Evolutionary conservation across 371 early-diverging fungal species (phyloP), one percentile per base, ranked within the genome.

Genomic region (Dinochytrium kinnereticum): DNA sequence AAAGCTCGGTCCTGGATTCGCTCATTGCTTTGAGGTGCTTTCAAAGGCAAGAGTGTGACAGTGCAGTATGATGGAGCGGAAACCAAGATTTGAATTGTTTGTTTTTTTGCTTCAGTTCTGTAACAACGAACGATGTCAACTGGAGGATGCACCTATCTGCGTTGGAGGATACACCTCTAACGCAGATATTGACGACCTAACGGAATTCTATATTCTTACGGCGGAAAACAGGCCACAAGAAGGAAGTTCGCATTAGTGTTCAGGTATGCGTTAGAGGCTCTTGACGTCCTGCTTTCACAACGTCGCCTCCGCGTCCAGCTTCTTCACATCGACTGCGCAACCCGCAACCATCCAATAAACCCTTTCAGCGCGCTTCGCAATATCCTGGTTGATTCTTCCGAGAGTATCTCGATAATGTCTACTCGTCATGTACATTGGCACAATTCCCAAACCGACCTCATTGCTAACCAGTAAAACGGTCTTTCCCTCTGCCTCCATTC

Each of bases 1-100:
- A 78, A 38, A 98, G 88, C 77, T 96, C 96, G 44, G 87, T 91
- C 79, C 97, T 87, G 73, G 90, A 90, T 85, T 92, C 61, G 36
- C 61, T 61, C 61, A 61, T 61, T 3, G 31, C 36, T 26, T 55
- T 26, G 7, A 10, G 17, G 13, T 55, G 61, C 19, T 17, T 44
- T 44, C 44, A 19, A 44, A 44, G 44, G 61, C n/a, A n/a, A n/a
- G n/a, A n/a, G n/a, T n/a, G n/a, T n/a, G n/a, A n/a, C n/a, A n/a
- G n/a, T n/a, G n/a, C n/a, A n/a, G n/a, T n/a, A n/a, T n/a, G n/a
- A n/a, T n/a, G n/a, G n/a, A n/a, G n/a, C n/a, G n/a, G n/a, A n/a
- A n/a, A n/a, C n/a, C n/a, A n/a, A n/a, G n/a, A n/a, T n/a, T n/a
- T n/a, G n/a, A n/a, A n/a, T n/a, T n/a, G n/a, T n/a, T n/a, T n/a